Evolutionary conservation across 129 eudicot genomes (phyloP).

Genomic region (Ambrosia trifida): DNA sequence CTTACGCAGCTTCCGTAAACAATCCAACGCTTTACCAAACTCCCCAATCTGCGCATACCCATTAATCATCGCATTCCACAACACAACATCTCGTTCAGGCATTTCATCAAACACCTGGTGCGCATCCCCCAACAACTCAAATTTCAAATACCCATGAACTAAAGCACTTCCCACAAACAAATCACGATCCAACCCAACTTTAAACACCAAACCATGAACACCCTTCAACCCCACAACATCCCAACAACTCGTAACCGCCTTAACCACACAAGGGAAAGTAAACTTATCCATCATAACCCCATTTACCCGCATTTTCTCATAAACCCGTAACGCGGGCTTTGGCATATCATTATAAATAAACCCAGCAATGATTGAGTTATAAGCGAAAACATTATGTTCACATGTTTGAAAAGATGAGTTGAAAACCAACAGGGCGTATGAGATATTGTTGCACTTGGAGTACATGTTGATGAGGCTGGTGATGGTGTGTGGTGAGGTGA

Average conservation of each 20-base stretch:
- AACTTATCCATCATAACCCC: constrained; percentile 57
- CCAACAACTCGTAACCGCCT: constrained; percentile 49
- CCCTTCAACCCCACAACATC: constrained; percentile 43
- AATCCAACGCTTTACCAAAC: constrained; percentile 39
- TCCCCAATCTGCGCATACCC: constrained; percentile 68
- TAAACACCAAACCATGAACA: constrained; percentile 65
- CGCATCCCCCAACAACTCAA: constrained; percentile 53
- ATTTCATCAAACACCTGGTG: constrained; percentile 60
- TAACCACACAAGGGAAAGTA: constrained; percentile 77
- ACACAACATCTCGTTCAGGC: constrained; percentile 62
- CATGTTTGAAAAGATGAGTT: constrained; percentile 18
- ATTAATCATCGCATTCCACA: constrained; percentile 82
- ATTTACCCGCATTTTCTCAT: constrained; percentile 41
- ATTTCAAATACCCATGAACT: constrained; percentile 54
- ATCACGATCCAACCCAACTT: constrained; percentile 60
- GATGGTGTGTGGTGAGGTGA: constrained; percentile 52
- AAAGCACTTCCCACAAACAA: constrained; percentile 71
- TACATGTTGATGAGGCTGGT: constrained; percentile 92
- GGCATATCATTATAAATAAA: constrained; percentile 42
- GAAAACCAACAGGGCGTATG: constrained; percentile 52
- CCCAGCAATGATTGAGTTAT: constrained; percentile 67
- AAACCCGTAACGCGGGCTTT: constrained; percentile 42
- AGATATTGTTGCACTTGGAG: constrained; percentile 64
- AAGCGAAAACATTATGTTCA: constrained; percentile 52
- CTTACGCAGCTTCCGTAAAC: constrained; percentile 46